Base-by-base conservation (phyloP, 2,329 filamentous ascomycete species). In the Sarocladium kiliense region DNA sequence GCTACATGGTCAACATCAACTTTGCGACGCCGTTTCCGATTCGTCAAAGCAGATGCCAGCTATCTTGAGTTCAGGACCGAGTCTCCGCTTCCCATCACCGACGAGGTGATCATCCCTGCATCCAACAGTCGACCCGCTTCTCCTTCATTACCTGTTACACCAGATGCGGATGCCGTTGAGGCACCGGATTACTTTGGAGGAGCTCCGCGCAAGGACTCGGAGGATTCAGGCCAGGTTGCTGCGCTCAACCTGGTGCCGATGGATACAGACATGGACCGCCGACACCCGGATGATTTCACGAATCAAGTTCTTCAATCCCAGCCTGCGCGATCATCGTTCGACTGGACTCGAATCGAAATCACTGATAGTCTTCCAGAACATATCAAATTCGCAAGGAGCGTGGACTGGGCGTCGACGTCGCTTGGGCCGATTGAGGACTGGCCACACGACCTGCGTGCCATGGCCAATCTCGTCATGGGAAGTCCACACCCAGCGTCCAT, bases 381-480 rank as follows among this genome's bases (percentile, higher is more conserved):
- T 65, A 87, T 93, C 47, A 81, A 79, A 54, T 89, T 93, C 61
- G 86, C 86, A 18, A 81, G 87, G 36, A 84, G 81, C 37, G 68
- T 86, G 34, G 85, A 92, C 66, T 95, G 89, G 90, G 80, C 80
- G 2, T 74, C 79, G 0, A 94, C 89, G 1, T 74, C 85, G 3
- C 74, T 94, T 1, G 89, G 90, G 0, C 87, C 89, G 0, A 90
- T 94, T 19, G 86, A 89, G 59, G 72, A 77, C 49, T 95, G 89
- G 89, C 74, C 80, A 1, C 72, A 81, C 27, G 87, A 91, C 62
- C 71, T 94, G 50, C 80, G 90, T 54, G 82, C 84, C 59, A 89
- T 92, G 85, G 86, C 88, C 51, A 93, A 92, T 66, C 71, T 93
- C 42, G 84, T 95, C 61, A 91, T 94, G 88, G 86, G 82, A 14